Evolutionary conservation across 2,329 filamentous ascomycete species (phyloP).

Genomic region (Trichoderma sp.): DNA sequence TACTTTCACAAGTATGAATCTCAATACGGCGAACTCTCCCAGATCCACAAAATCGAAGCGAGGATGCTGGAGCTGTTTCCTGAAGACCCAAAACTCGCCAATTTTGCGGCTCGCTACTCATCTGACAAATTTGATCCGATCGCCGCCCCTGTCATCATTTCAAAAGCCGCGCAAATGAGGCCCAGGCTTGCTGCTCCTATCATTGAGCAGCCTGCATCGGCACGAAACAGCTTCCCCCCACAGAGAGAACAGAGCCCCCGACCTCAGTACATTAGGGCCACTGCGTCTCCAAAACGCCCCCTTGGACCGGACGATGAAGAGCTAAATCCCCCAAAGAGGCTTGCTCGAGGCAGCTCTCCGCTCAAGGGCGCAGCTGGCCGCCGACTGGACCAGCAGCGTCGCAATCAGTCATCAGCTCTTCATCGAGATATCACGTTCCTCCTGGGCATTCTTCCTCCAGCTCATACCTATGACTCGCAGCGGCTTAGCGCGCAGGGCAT

Average conservation of each 20-base stretch:
- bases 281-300: conserved; percentile 60
- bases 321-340: conserved; percentile 74
- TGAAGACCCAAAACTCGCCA: conserved; percentile 71
- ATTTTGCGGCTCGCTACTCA: conserved; percentile 75
- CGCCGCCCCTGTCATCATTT: conserved; percentile 76
- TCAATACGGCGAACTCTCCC: conserved; percentile 85
- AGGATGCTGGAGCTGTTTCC: conserved; percentile 94
- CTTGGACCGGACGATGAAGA: conserved; percentile 69
- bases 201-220: conserved; percentile 50
- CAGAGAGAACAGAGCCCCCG: conserved; percentile 44
- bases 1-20: conserved; percentile 97
- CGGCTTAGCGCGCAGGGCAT: conserved; percentile 69
- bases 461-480: conserved; percentile 67
- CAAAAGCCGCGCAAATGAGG: conserved; percentile 72
- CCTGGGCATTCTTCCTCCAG: conserved; percentile 70
- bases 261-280: conserved; percentile 45
- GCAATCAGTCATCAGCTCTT: conserved; percentile 63
- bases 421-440: conserved; percentile 66
- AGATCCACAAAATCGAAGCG: conserved; percentile 86
- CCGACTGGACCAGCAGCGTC: conserved; percentile 73
- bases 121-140: conserved; percentile 75
- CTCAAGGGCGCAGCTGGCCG: conserved; percentile 87
- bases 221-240: conserved; percentile 43
- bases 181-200: conserved; percentile 56
- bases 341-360: conserved; percentile 85